phyloP scores from a whole-genome alignment of 2,329 filamentous ascomycete genomes.

The Ciborinia camelliae region DNA sequence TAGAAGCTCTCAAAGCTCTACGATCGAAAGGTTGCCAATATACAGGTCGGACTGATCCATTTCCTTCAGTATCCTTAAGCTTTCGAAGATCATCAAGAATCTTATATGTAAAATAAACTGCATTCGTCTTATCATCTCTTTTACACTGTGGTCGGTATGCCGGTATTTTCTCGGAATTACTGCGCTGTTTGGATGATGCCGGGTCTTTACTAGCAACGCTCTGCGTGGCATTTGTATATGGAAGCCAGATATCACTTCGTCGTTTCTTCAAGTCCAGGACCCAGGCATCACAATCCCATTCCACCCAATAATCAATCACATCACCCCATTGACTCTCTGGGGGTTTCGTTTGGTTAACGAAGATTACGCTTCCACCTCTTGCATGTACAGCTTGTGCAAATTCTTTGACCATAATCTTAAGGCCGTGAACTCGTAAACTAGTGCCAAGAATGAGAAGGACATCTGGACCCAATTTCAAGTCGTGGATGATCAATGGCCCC shows the following conservation, averaged over 20 bases:
- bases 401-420: constrained; percentile 67
- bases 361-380: constrained; percentile 65
- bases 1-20: constrained; percentile 14
- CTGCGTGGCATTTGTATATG: constrained; percentile 27
- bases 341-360: constrained; percentile 70
- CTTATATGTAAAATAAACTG: constrained; percentile 33
- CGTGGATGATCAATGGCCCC: constrained; percentile 64
- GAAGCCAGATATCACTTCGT: constrained; percentile 36
- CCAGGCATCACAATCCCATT: constrained; percentile 75
- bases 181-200: constrained; percentile 4
- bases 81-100: constrained; percentile 32
- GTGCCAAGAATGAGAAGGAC: constrained; percentile 68
- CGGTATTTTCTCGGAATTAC: neutral
- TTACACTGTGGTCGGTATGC: constrained; percentile 26
- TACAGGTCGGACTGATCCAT: constrained; percentile 20
- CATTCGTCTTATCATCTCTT: constrained; percentile 35
- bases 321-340: constrained; percentile 70
- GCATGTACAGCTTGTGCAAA: constrained; percentile 67
- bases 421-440: constrained; percentile 65
- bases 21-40: constrained; percentile 23
- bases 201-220: constrained; percentile 23
- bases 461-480: constrained; percentile 61
- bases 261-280: constrained; percentile 53
- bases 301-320: constrained; percentile 69
- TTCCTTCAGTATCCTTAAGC: constrained; percentile 26